Base-by-base conservation (phyloP, 371 early-diverging fungal genomes). In the Apophysomyces ossiformis region DNA sequence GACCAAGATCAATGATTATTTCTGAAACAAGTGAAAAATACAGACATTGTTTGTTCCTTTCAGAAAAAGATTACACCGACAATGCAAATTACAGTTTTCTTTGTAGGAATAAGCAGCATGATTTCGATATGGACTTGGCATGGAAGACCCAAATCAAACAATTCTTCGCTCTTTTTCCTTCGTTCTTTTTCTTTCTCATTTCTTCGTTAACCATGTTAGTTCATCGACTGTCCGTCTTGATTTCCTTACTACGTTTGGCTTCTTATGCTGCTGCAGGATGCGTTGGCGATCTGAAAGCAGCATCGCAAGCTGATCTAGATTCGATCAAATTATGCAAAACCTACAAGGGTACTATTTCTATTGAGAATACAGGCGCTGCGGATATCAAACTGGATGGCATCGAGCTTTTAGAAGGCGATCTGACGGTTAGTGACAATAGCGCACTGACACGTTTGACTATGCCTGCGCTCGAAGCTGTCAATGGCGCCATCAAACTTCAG, bases 401-500 rank as follows among this genome's bases (percentile, higher is more conserved):
- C 18, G 61, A 64, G 47, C n/a, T 63, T 32, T 44, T 71, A 7
- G 61, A 58, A 16, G 71, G 71, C 11, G 65, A 67, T 37, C 32
- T 71, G 2, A 47, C 67, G 18, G 37, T 71, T 12, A 64, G 46
- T 15, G 46, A 66, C 46, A 71, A 71, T 50, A 57, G 67, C 21
- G 71, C 65, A 21, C 58, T 71, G 9, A 32, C 56, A 7, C 39
- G 46, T 0, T 16, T 71, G 2, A 36, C 46, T 9, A 32, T 67
- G 4, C 63, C 63, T 0, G 35, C 50, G 4, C 35, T 71, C 4
- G 39, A 67, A 38, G 41, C 67, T 21, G 69, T 81, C 38, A 78
- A 79, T 26, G 84, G 83, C 1, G 59, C 69, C 12, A 69, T 86
- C 37, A 66, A 69, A 4, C 56, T 84, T 16, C 74, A 65, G 36